Conservation (phyloP, 1,284 basidiomycete species). For the Ustilago vetiveriae region DNA sequence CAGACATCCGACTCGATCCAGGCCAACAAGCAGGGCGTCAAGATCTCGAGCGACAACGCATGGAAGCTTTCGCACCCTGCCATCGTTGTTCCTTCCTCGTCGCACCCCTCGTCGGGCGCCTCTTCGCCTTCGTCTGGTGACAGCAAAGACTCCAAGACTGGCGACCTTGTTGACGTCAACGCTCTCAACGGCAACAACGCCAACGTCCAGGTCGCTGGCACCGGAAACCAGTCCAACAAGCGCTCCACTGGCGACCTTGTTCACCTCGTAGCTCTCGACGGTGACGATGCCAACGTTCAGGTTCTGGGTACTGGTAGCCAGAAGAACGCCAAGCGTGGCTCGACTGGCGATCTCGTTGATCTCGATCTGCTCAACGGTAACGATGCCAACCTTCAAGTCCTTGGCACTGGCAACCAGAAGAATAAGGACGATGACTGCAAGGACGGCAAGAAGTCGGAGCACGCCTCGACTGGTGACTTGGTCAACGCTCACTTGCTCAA, state of each 20-base stretch:
- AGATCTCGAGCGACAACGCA: constrained; percentile 14
- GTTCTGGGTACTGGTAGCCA: constrained; percentile 25
- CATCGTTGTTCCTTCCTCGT: constrained; percentile 8
- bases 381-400: constrained; percentile 18
- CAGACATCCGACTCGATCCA: constrained; percentile 18
- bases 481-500: constrained; percentile 20
- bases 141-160: constrained; percentile 1
- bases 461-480: constrained; percentile 15
- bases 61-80: constrained; percentile 16
- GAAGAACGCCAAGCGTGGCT: constrained; percentile 8
- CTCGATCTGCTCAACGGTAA: constrained; percentile 17
- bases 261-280: constrained; percentile 14
- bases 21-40: constrained; percentile 25
- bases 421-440: constrained; percentile 5
- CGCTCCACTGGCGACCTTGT: constrained; percentile 19
- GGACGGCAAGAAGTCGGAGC: background rate
- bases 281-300: constrained; percentile 20
- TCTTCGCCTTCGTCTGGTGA: background rate
- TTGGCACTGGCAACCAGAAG: constrained; percentile 26
- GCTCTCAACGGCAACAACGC: constrained; percentile 24
- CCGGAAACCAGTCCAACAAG: constrained; percentile 18
- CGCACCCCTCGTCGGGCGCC: background rate
- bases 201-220: constrained; percentile 16
- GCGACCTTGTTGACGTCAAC: constrained; percentile 11
- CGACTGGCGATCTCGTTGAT: constrained; percentile 17